Evolutionary conservation across 176 grass and related monocot species (phyloP).

Genomic region (Carex parvula): DNA sequence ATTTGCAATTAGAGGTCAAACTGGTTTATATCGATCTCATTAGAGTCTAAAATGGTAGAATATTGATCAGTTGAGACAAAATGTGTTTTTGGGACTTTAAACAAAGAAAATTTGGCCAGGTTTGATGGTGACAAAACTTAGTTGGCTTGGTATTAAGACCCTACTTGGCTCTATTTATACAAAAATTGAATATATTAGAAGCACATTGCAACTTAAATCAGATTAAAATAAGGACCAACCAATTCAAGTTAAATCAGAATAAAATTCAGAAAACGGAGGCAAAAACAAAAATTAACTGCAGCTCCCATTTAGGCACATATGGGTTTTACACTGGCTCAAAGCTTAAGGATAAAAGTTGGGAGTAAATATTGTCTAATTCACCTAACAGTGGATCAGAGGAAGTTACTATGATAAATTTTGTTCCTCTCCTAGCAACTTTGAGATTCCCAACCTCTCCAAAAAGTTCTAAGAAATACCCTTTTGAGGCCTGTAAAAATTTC

Average conservation of each 20-base stretch:
- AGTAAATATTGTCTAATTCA: neutral
- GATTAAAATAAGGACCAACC: neutral
- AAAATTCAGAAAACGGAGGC: neutral
- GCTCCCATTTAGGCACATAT: neutral
- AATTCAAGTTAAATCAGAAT: neutral
- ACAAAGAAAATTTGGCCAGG: neutral
- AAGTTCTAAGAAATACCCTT: neutral
- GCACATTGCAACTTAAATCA: neutral
- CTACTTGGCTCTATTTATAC: neutral
- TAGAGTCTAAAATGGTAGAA: neutral
- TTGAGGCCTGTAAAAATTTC: neutral
- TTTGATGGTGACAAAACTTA: neutral
- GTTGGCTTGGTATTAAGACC: neutral
- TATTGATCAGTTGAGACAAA: neutral
- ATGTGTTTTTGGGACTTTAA: neutral
- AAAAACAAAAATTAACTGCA: neutral
- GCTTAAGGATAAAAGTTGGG: neutral
- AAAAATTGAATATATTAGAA: neutral
- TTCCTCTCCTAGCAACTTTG: neutral
- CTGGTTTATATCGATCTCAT: neutral
- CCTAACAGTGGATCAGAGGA: neutral
- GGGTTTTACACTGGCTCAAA: neutral
- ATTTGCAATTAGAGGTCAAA: slow-evolving; percentile 3
- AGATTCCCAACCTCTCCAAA: neutral
- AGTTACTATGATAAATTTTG: neutral